Conservation (phyloP, 2,329 filamentous ascomycete species). For the Hortaea werneckii region DNA sequence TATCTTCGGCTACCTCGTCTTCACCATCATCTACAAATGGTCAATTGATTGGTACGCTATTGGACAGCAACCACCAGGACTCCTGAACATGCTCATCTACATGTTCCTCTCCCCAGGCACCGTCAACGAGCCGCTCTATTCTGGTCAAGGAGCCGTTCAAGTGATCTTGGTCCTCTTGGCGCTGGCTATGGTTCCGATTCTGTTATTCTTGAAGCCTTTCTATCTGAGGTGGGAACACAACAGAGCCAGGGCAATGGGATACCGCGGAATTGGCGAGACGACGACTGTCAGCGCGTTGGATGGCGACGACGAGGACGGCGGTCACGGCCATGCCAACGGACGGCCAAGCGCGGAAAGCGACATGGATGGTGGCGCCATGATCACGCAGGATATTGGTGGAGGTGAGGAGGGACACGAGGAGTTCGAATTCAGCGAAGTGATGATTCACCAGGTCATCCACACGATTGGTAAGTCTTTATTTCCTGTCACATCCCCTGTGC, state of each 20-base stretch:
- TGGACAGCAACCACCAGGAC: conserved; percentile 62
- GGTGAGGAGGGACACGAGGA: conserved; percentile 79
- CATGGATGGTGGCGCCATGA: conserved; percentile 75
- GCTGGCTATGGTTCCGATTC: conserved; percentile 73
- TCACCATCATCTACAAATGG: conserved; percentile 98
- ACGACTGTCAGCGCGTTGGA: conserved; percentile 83
- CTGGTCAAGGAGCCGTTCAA: conserved; percentile 67
- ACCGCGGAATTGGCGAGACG: conserved; percentile 84
- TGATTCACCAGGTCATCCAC: conserved; percentile 99
- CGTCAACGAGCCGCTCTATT: conserved; percentile 62
- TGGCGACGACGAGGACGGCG: conserved; percentile 61
- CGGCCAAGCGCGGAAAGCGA: conserved; percentile 61
- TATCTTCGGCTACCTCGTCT: conserved; percentile 91
- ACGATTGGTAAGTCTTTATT: conserved; percentile 69
- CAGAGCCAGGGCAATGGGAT: conserved; percentile 73
- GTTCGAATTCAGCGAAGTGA: conserved; percentile 92
- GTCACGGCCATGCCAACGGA: conserved; percentile 39
- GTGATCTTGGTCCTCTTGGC: conserved; percentile 70
- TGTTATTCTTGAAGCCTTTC: conserved; percentile 91
- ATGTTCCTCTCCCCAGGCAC: conserved; percentile 91
- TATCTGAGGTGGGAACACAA: conserved; percentile 94
- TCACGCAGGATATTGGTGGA: conserved; percentile 64
- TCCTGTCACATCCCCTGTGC: background rate
- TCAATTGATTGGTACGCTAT: conserved; percentile 70
- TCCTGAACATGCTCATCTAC: conserved; percentile 98